These are phyloP conservation scores for Pleurotus citrinopileatus DNA, from an alignment of 768 basidiomycete genomes.

Conservation along the genomic window DNA sequence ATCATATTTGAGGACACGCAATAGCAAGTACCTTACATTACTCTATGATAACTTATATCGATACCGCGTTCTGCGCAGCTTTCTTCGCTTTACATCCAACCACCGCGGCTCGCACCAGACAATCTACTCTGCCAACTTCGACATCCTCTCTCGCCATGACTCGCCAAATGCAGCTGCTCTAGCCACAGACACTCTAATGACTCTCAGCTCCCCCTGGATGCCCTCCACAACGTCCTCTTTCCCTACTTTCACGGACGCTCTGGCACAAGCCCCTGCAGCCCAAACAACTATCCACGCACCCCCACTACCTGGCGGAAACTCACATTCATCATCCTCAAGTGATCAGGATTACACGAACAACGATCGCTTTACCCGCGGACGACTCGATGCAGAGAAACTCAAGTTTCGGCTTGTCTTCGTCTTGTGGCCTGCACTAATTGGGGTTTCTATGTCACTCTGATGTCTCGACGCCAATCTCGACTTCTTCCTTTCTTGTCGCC, in stretches of 20 bases:
- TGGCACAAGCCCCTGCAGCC: not conserved
- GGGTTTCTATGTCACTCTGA: conserved; percentile 52
- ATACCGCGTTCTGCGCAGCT: conserved; percentile 19
- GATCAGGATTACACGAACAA: conserved; percentile 7
- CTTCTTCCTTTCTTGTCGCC: too few relatives aligned
- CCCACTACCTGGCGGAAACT: conserved; percentile 9
- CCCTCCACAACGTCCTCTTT: conserved; percentile 8
- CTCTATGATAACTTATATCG: not conserved
- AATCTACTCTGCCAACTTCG: conserved; percentile 53
- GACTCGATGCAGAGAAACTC: conserved; percentile 30
- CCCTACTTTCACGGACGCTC: not conserved
- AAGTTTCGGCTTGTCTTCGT: conserved; percentile 49
- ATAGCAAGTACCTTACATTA: conserved; percentile 24
- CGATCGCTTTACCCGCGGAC: conserved; percentile 15
- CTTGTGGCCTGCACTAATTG: conserved; percentile 55
- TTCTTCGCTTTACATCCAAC: conserved; percentile 29
- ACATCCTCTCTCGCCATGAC: not conserved
- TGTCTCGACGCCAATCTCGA: too few relatives aligned
- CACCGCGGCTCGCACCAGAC: conserved; percentile 26
- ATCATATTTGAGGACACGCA: conserved; percentile 21
- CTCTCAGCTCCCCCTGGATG: not conserved
- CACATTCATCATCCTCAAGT: conserved; percentile 11
- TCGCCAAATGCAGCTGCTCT: not conserved
- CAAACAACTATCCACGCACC: conserved; percentile 13
- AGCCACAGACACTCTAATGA: not conserved